Conservation (phyloP, 2,329 filamentous ascomycete species). For the Calonectria henricotiae region DNA sequence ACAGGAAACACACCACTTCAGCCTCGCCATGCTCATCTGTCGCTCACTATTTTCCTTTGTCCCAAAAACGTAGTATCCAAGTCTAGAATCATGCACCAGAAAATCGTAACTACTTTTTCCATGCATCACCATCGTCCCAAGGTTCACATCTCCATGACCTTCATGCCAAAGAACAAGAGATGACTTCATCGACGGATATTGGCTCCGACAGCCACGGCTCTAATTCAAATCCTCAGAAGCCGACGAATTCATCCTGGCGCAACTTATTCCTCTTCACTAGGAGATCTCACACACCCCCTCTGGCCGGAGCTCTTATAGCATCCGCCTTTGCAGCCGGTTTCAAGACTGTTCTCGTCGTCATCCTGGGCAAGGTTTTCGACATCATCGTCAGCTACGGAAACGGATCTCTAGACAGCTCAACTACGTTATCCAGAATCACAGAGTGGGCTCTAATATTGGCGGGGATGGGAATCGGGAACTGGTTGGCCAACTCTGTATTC, state of each 20-base stretch:
- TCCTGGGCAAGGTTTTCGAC: slow-evolving; percentile 84
- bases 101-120: neutral
- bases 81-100: neutral
- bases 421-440: slow-evolving; percentile 72
- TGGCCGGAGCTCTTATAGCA: slow-evolving; percentile 71
- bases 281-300: slow-evolving; percentile 70
- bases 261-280: slow-evolving; percentile 82
- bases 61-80: neutral
- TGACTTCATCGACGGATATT: slow-evolving; percentile 30
- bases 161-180: slow-evolving; percentile 8
- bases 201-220: neutral
- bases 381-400: slow-evolving; percentile 78
- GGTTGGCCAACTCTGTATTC: slow-evolving; percentile 78
- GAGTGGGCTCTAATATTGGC: slow-evolving; percentile 76
- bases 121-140: neutral
- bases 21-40: neutral
- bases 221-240: slow-evolving; percentile 13
- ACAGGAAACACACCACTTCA: neutral
- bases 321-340: slow-evolving; percentile 75
- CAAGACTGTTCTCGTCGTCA: slow-evolving; percentile 77
- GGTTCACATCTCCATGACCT: neutral
- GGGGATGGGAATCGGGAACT: slow-evolving; percentile 76
- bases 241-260: slow-evolving; percentile 54
- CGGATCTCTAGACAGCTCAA: slow-evolving; percentile 65
- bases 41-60: slow-evolving; percentile 50